Evolutionary conservation across 352 stramenopile species (phyloP), one percentile per base, ranked within the genome.

Genomic region (Globisporangium irregulare): DNA sequence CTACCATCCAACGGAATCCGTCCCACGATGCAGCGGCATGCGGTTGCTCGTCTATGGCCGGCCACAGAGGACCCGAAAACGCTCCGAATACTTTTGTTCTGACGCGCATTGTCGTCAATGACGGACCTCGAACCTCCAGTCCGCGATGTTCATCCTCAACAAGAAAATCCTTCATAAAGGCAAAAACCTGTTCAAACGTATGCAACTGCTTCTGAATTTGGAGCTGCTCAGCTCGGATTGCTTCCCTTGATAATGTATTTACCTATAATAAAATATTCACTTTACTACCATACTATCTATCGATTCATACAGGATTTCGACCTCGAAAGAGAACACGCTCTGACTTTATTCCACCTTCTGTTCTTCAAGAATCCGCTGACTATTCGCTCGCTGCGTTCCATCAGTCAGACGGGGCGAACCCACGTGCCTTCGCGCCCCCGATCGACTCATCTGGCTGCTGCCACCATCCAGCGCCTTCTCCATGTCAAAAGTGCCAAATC

Each of bases 291-390:
- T 2, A 43, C 15, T 10, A 4, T 15, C 9, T 43, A 43, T 43
- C 10, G 4, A 14, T 43, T 43, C 36, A 43, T 43, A 43, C 10
- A 43, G 36, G 36, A 0, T 5, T 43, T 43, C 38, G 38, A 46
- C 38, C 12, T 46, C 38, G 38, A 50, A 50, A 50, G 15, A 50
- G 41, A 51, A 51, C 5, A 10, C 20, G 59, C 32, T 58, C 43
- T 59, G 64, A 58, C 55, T 58, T 69, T 65, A 41, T 57, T 57
- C 41, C 27, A 29, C 41, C 55, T 55, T 64, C 59, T 64, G 59
- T 64, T 64, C 32, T 56, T 56, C 18, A 41, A 64, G 59, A 64
- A 64, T 32, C 7, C 24, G 4, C 43, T 64, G 24, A 25, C 38
- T 46, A 46, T 46, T 43, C 29, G 34, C 32, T 10, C 18, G 20